Percentiles rank a stretch among this genome's conserved stretches.
phyloP scores from a whole-genome alignment of 192 early-diverging fungal genomes.

The Chytriomyces confervae region DNA sequence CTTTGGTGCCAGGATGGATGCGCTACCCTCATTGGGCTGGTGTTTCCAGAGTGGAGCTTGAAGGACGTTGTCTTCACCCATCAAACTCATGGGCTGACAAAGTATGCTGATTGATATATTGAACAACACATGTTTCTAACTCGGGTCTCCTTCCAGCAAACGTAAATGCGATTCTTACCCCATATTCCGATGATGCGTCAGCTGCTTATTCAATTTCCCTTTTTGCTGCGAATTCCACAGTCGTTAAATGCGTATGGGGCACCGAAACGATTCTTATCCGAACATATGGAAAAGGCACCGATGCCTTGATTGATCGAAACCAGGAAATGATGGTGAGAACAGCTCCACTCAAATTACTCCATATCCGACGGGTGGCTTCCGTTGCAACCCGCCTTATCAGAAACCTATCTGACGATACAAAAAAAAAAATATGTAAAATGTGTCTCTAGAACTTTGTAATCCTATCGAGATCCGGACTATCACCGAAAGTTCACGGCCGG shows the following conservation, averaged over 20 bases:
- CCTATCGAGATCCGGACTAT: conserved; percentile 71
- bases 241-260: conserved; percentile 25
- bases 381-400: no score
- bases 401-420: no score
- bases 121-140: neutral
- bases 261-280: conserved; percentile 73
- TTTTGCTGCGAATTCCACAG: neutral
- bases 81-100: conserved; percentile 60
- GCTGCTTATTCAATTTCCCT: neutral
- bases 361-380: neutral
- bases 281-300: conserved; percentile 87
- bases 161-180: conserved; percentile 17
- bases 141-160: neutral
- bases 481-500: conserved; percentile 77
- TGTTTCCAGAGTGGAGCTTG: conserved; percentile 49
- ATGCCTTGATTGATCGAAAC: conserved; percentile 86
- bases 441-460: conserved; percentile 75
- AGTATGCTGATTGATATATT: conserved; percentile 31
- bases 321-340: conserved; percentile 77
- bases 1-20: conserved; percentile 20
- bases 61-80: conserved; percentile 40
- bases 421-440: no score
- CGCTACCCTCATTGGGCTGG: conserved; percentile 17
- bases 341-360: neutral
- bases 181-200: neutral